Conservation (phyloP, 2,329 filamentous ascomycete genomes). For the Hysterium pulicare region DNA sequence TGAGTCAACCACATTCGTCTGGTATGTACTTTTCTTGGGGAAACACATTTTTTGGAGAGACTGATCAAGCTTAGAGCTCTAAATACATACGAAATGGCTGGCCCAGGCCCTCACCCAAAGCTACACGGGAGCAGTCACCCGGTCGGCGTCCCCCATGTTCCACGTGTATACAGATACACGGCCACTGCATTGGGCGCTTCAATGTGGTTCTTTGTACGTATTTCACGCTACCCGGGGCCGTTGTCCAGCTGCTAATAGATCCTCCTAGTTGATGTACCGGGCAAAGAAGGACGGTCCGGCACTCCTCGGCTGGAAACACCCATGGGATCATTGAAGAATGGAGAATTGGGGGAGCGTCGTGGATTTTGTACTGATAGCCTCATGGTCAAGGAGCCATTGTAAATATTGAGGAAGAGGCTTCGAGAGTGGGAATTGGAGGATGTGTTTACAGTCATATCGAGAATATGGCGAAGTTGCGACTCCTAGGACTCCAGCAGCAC, state of each 20-base stretch:
- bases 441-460: no score
- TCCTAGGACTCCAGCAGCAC: no score
- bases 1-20: no score
- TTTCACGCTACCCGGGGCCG: background rate
- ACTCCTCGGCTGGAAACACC: constrained; percentile 90
- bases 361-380: background rate
- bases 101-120: constrained; percentile 48
- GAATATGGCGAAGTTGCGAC: no score
- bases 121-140: no score
- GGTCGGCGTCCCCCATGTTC: constrained; percentile 59
- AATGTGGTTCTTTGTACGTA: constrained; percentile 98
- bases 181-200: constrained; percentile 72
- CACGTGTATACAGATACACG: constrained; percentile 75
- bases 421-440: background rate
- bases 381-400: background rate
- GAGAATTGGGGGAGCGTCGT: background rate
- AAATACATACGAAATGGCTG: constrained; percentile 27
- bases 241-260: constrained; percentile 17
- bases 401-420: background rate
- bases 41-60: no score
- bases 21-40: no score
- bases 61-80: constrained; percentile 15
- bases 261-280: constrained; percentile 79
- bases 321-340: background rate
- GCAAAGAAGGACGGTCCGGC: constrained; percentile 94